Percentiles rank a stretch among this genome's conserved stretches.
Conservation (phyloP, 352 stramenopile species). For the Globisporangium spinosum region DNA sequence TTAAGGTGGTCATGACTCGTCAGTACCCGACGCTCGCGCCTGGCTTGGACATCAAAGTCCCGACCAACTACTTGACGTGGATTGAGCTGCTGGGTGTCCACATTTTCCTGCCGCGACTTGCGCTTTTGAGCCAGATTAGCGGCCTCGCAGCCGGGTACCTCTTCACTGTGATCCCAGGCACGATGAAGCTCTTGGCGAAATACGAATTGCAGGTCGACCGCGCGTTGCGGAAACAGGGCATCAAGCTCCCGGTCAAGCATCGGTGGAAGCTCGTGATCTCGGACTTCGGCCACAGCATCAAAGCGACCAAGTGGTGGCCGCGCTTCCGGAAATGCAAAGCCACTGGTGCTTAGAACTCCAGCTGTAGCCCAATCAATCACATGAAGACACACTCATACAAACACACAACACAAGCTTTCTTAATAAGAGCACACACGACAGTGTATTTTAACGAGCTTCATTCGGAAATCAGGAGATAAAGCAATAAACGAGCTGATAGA, state of each 20-base stretch:
- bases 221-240: slow-evolving; percentile 12
- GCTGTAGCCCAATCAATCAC: background rate
- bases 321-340: slow-evolving; percentile 8
- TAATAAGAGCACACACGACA: too few species aligned
- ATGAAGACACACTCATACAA: background rate
- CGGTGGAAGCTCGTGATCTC: slow-evolving; percentile 15
- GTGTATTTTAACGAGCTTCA: background rate
- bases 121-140: slow-evolving; percentile 49
- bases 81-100: slow-evolving; percentile 50
- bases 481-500: background rate
- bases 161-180: slow-evolving; percentile 14
- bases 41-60: slow-evolving; percentile 23
- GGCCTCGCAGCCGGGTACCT: slow-evolving; percentile 40
- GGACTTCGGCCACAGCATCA: slow-evolving; percentile 7
- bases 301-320: slow-evolving; percentile 13
- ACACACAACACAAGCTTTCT: background rate
- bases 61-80: slow-evolving; percentile 48
- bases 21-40: slow-evolving; percentile 27
- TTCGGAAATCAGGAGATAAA: background rate
- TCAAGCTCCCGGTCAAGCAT: slow-evolving; percentile 17
- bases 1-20: slow-evolving; percentile 25
- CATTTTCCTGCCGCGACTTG: slow-evolving; percentile 37
- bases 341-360: background rate
- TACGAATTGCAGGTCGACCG: slow-evolving; percentile 8
- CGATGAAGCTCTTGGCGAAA: slow-evolving; percentile 6